Evolutionary conservation across 768 basidiomycete species (phyloP).

Genomic region (Boletus insuetus): DNA sequence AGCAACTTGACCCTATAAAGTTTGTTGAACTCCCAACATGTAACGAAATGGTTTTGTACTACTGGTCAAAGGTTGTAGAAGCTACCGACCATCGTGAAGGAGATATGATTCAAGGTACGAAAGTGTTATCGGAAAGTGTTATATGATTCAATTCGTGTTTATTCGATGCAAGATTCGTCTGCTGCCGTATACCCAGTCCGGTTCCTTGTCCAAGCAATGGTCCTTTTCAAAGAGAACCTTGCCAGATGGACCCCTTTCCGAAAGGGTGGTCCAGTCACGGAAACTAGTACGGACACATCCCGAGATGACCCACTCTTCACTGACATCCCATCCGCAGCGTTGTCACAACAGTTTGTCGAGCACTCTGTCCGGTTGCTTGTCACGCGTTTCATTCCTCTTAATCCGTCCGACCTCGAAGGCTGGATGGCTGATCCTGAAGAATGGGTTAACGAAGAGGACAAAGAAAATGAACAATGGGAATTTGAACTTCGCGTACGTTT

Average conservation of each 20-base stretch:
- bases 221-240: constrained; percentile 80
- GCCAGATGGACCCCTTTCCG: constrained; percentile 70
- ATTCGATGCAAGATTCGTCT: constrained; percentile 48
- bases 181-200: constrained; percentile 71
- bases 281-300: constrained; percentile 45
- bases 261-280: constrained; percentile 57
- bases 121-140: background rate
- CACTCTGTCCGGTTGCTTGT: constrained; percentile 75
- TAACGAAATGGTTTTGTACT: constrained; percentile 68
- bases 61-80: constrained; percentile 77
- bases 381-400: constrained; percentile 81
- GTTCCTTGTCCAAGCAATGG: constrained; percentile 81
- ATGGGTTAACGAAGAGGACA: constrained; percentile 88
- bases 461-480: constrained; percentile 90
- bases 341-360: constrained; percentile 70
- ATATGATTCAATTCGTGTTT: background rate
- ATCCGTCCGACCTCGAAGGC: constrained; percentile 72
- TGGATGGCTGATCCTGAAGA: constrained; percentile 93
- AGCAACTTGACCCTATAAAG: constrained; percentile 54
- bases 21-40: constrained; percentile 66
- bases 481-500: constrained; percentile 80
- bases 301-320: background rate
- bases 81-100: constrained; percentile 53
- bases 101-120: constrained; percentile 55
- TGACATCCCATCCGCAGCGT: constrained; percentile 37